A percentile compares a stretch with the other conserved stretches of the same genome.
Conservation (phyloP, 192 early-diverging fungal genomes). For the Allomyces macrogynus region DNA sequence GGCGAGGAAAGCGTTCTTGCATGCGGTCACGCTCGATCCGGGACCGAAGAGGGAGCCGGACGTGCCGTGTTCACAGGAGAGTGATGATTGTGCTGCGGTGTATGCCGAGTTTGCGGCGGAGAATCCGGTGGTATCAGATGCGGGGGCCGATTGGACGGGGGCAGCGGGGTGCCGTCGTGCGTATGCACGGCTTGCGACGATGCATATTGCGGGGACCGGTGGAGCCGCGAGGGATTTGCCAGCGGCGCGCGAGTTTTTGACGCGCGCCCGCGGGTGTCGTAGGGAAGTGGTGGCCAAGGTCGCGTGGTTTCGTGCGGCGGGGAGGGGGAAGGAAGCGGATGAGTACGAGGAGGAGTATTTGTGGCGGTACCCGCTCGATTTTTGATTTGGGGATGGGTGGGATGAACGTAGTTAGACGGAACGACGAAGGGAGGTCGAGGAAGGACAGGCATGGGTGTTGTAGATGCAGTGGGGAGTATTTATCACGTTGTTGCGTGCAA, state of each 20-base stretch:
- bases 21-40: not conserved
- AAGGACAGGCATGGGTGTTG: no score
- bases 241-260: conserved; percentile 13
- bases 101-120: no score
- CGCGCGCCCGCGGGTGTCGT: conserved; percentile 3
- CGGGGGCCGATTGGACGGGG: not conserved
- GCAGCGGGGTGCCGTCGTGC: conserved; percentile 13
- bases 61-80: no score
- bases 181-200: conserved; percentile 16
- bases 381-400: no score
- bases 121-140: no score
- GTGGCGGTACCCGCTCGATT: conserved; percentile 17
- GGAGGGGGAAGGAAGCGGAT: conserved; percentile 6
- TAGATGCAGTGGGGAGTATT: no score
- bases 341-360: conserved; percentile 20
- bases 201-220: conserved; percentile 15
- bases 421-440: no score
- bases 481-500: no score
- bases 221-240: conserved; percentile 12
- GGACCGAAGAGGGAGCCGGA: not conserved
- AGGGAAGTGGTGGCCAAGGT: not conserved
- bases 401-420: no score
- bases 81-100: no score
- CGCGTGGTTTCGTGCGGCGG: not conserved
- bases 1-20: not conserved